phyloP scores from a whole-genome alignment of 352 stramenopile genomes.

The Blastocystis sp. region DNA sequence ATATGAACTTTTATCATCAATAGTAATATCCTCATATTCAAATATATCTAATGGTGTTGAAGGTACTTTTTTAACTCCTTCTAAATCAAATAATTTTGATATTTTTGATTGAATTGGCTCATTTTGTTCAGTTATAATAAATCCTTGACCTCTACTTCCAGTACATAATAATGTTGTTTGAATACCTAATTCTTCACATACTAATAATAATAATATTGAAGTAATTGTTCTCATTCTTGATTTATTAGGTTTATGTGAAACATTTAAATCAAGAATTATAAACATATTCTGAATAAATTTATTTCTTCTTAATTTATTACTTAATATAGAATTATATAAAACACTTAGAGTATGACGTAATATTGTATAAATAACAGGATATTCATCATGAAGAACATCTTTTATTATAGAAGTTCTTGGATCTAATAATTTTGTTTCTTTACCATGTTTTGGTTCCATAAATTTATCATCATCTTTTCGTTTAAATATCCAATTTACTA shows the following conservation, averaged over 20 bases:
- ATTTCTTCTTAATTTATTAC: too few species aligned
- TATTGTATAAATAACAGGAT: too few species aligned
- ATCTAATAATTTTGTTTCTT: too few species aligned
- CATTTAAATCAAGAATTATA: too few species aligned
- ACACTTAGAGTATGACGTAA: too few species aligned
- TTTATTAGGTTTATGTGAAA: background rate
- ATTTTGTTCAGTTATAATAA: background rate
- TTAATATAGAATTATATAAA: too few species aligned
- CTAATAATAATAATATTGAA: background rate
- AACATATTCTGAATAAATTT: too few species aligned
- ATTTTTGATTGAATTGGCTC: background rate
- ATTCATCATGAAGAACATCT: too few species aligned
- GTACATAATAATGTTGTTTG: background rate
- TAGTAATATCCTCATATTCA: background rate
- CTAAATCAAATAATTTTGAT: slow-evolving; percentile 1
- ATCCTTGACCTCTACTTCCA: background rate
- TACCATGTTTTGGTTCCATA: too few species aligned
- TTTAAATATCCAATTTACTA: too few species aligned
- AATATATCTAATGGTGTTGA: slow-evolving; percentile 15
- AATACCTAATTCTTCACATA: slow-evolving; percentile 6
- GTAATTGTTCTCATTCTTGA: background rate
- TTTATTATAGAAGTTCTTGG: too few species aligned
- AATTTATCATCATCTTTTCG: too few species aligned
- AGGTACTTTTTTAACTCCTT: slow-evolving; percentile 2
- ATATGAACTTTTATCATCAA: background rate